Percentiles rank a stretch among this genome's conserved stretches.
These are phyloP conservation scores for Physcia stellaris DNA, from an alignment of 495 filamentous ascomycete genomes.

Conservation along the genomic window DNA sequence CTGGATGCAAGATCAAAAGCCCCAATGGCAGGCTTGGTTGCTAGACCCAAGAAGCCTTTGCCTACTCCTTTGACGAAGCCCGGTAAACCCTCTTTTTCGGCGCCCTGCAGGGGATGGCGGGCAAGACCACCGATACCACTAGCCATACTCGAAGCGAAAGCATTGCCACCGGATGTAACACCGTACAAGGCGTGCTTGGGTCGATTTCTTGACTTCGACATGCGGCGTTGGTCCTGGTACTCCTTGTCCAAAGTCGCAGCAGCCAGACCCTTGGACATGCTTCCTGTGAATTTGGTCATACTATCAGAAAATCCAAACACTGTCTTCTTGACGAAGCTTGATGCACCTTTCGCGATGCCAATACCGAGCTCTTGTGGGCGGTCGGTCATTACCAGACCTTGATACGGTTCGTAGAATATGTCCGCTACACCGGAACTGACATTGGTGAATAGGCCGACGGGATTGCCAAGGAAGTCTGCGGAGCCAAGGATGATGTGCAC, in stretches of 20 bases:
- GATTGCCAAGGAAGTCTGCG: slow-evolving; percentile 96
- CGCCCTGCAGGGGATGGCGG: slow-evolving; percentile 84
- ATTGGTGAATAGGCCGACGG: slow-evolving; percentile 95
- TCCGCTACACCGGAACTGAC: slow-evolving; percentile 92
- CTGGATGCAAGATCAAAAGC: slow-evolving; percentile 92
- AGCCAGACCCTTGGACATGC: slow-evolving; percentile 89
- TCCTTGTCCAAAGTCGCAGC: slow-evolving; percentile 96
- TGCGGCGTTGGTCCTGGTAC: slow-evolving; percentile 89
- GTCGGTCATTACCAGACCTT: slow-evolving; percentile 93
- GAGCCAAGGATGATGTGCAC: slow-evolving; percentile 93
- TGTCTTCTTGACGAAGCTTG: slow-evolving; percentile 95
- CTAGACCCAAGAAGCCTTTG: slow-evolving; percentile 82
- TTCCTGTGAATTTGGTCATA: slow-evolving; percentile 90
- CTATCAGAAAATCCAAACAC: slow-evolving; percentile 94
- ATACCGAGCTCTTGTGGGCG: slow-evolving; percentile 84
- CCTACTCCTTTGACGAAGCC: slow-evolving; percentile 97
- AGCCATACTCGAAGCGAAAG: slow-evolving; percentile 81
- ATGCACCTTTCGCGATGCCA: slow-evolving; percentile 91
- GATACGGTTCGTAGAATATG: slow-evolving; percentile 98
- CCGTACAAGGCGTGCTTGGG: slow-evolving; percentile 96
- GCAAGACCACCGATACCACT: slow-evolving; percentile 88
- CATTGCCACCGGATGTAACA: slow-evolving; percentile 89
- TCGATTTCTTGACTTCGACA: slow-evolving; percentile 82
- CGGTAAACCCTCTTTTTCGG: slow-evolving; percentile 83
- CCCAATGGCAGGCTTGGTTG: slow-evolving; percentile 92